Percentiles rank a stretch among this genome's conserved stretches.
These are phyloP conservation scores for Scutellaria baicalensis DNA, from an alignment of 257 asterid species.

Conservation along the genomic window DNA sequence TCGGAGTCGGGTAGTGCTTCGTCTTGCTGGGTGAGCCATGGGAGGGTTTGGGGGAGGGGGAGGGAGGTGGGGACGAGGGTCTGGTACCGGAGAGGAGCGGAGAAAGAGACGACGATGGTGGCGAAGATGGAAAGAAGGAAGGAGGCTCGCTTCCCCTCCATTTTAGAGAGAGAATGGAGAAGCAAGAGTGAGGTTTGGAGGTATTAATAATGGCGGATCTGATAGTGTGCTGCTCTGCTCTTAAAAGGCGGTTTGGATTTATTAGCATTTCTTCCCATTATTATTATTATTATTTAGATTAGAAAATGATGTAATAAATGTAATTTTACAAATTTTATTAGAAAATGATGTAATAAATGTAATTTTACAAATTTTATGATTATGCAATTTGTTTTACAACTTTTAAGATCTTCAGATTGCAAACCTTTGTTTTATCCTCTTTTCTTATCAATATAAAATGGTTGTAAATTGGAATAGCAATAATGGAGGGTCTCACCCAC, in stretches of 20 bases:
- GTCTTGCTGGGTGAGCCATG: slow-evolving; percentile 29
- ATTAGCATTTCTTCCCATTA: neutral
- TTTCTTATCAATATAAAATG: too few relatives aligned
- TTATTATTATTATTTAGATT: neutral
- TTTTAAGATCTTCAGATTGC: too few relatives aligned
- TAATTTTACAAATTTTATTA: neutral
- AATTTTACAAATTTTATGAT: too few relatives aligned
- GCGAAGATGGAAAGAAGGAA: slow-evolving; percentile 10
- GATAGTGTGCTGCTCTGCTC: neutral
- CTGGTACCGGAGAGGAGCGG: slow-evolving; percentile 31
- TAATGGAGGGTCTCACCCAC: neutral
- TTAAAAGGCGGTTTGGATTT: slow-evolving; percentile 16
- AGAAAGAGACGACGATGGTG: slow-evolving; percentile 11
- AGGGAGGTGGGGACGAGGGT: slow-evolving; percentile 41
- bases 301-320: neutral
- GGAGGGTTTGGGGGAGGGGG: slow-evolving; percentile 41
- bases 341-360: too few relatives aligned
- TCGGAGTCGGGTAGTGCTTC: neutral
- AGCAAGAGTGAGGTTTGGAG: neutral
- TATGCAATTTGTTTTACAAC: too few relatives aligned
- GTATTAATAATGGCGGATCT: slow-evolving; percentile 20
- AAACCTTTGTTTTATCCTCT: too few relatives aligned
- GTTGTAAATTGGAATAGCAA: neutral
- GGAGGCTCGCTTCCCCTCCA: slow-evolving; percentile 12
- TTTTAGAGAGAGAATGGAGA: slow-evolving; percentile 1